Conservation (phyloP, 1,284 basidiomycete genomes). For the Heterobasidion irregulare region DNA sequence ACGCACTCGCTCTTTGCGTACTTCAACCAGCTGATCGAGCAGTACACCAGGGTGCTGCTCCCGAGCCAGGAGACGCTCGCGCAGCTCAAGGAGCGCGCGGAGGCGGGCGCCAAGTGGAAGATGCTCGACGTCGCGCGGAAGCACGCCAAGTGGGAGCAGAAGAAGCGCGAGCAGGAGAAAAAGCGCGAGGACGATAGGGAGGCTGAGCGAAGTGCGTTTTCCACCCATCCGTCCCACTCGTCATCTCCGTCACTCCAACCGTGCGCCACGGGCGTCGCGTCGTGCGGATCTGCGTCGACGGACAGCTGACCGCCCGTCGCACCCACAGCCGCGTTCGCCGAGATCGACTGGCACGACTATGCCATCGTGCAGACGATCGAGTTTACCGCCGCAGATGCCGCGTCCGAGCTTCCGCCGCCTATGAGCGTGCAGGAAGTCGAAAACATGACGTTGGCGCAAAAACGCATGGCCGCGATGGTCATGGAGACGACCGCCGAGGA, state of each 20-base stretch:
- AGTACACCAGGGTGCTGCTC: slow-evolving; percentile 88
- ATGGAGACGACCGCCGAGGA: slow-evolving; percentile 90
- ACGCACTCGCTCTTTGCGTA: slow-evolving; percentile 93
- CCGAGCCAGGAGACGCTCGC: slow-evolving; percentile 74
- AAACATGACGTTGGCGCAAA: slow-evolving; percentile 95
- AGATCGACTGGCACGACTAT: slow-evolving; percentile 99
- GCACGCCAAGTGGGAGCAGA: slow-evolving; percentile 85
- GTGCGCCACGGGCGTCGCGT: too few relatives aligned
- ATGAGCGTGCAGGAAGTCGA: slow-evolving; percentile 94
- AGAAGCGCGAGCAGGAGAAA: slow-evolving; percentile 79
- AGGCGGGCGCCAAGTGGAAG: slow-evolving; percentile 63
- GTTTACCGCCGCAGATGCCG: slow-evolving; percentile 89
- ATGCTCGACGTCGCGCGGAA: slow-evolving; percentile 71
- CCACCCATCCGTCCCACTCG: slow-evolving; percentile 3
- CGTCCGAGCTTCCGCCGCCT: slow-evolving; percentile 88
- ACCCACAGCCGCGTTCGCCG: slow-evolving; percentile 75
- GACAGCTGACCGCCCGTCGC: not conserved
- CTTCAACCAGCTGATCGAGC: slow-evolving; percentile 96
- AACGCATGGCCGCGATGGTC: slow-evolving; percentile 97
- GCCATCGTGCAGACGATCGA: slow-evolving; percentile 98
- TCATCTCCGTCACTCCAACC: not conserved
- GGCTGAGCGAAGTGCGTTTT: slow-evolving; percentile 66
- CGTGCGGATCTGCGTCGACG: not conserved
- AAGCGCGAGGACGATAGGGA: slow-evolving; percentile 86
- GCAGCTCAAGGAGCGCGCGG: slow-evolving; percentile 54